A percentile compares a stretch with the other conserved stretches of the same genome.
Evolutionary conservation across 306 rosid genomes (phyloP).

Genomic region (Lathyrus oleraceus): DNA sequence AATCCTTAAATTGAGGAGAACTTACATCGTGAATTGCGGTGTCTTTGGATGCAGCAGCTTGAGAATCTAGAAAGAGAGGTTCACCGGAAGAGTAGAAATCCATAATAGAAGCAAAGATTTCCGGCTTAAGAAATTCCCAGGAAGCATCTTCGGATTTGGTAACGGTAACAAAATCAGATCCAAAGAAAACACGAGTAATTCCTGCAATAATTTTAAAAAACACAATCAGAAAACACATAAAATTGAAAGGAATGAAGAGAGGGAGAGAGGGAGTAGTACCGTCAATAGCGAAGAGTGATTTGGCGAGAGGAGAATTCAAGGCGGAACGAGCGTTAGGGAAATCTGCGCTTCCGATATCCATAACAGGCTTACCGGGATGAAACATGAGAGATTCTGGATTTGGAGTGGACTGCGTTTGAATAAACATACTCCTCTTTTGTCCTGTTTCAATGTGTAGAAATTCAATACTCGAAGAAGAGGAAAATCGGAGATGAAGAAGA

Average conservation of each 20-base stretch:
- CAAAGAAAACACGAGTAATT: constrained; percentile 75
- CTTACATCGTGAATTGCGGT: constrained; percentile 80
- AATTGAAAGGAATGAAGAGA: background rate
- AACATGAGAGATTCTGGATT: constrained; percentile 45
- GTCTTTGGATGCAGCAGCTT: constrained; percentile 80
- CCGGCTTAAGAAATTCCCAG: constrained; percentile 90
- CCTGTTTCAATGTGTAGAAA: background rate
- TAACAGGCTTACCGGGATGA: constrained; percentile 46
- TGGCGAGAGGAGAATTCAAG: constrained; percentile 84
- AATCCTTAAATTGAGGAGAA: background rate
- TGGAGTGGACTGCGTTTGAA: constrained; percentile 43
- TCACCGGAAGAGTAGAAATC: constrained; percentile 91
- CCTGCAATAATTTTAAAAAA: background rate
- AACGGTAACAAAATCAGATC: constrained; percentile 93
- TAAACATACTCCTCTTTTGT: constrained; percentile 43
- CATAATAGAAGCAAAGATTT: constrained; percentile 90
- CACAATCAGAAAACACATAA: background rate
- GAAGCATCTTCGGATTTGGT: constrained; percentile 79
- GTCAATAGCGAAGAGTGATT: constrained; percentile 72
- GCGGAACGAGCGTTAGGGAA: constrained; percentile 89
- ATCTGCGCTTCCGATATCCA: constrained; percentile 96
- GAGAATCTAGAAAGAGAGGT: constrained; percentile 79
- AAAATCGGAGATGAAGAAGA: background rate
- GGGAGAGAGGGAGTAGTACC: constrained; percentile 28
- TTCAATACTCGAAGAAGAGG: background rate